These are phyloP conservation scores for Phialophora chinensis DNA, from an alignment of 2,329 filamentous ascomycete genomes.

Conservation along the genomic window DNA sequence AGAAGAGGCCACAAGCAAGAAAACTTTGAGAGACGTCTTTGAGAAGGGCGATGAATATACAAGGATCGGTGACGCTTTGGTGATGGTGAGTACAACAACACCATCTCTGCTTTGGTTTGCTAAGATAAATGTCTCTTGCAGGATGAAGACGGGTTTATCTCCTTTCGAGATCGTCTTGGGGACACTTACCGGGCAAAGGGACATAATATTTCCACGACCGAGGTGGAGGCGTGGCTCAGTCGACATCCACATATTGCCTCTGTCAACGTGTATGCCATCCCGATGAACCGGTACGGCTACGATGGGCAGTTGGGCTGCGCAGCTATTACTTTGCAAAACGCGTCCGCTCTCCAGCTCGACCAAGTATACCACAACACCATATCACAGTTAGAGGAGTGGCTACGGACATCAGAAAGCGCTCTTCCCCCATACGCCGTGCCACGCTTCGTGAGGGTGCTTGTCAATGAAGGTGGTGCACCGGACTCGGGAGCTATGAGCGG, in stretches of 20 bases:
- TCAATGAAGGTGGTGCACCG: slow-evolving; percentile 17
- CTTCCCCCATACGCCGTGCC: slow-evolving; percentile 32
- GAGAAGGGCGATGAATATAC: slow-evolving; percentile 79
- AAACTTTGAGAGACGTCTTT: slow-evolving; percentile 76
- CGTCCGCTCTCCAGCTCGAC: not conserved
- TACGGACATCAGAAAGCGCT: slow-evolving; percentile 23
- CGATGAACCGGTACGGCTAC: slow-evolving; percentile 37
- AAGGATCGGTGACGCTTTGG: slow-evolving; percentile 79
- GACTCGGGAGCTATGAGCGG: slow-evolving; percentile 19
- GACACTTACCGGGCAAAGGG: slow-evolving; percentile 67
- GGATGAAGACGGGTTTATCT: slow-evolving; percentile 72
- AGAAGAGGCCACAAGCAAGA: slow-evolving; percentile 71
- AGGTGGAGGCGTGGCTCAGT: slow-evolving; percentile 59
- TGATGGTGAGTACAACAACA: slow-evolving; percentile 27
- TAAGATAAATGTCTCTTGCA: slow-evolving; percentile 48
- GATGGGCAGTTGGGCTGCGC: slow-evolving; percentile 33
- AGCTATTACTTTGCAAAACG: slow-evolving; percentile 25
- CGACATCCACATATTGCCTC: slow-evolving; percentile 33
- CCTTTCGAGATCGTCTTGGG: slow-evolving; percentile 73
- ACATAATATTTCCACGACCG: slow-evolving; percentile 79
- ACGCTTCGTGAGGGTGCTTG: slow-evolving; percentile 29
- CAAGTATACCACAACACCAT: slow-evolving; percentile 18
- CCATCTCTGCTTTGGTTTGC: not conserved
- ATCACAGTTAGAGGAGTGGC: slow-evolving; percentile 26
- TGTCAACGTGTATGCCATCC: slow-evolving; percentile 37